A percentile compares a stretch with the other conserved stretches of the same genome.
These are phyloP conservation scores for Stachybotrys chartarum DNA, from an alignment of 2,329 filamentous ascomycete species.

Conservation along the genomic window DNA sequence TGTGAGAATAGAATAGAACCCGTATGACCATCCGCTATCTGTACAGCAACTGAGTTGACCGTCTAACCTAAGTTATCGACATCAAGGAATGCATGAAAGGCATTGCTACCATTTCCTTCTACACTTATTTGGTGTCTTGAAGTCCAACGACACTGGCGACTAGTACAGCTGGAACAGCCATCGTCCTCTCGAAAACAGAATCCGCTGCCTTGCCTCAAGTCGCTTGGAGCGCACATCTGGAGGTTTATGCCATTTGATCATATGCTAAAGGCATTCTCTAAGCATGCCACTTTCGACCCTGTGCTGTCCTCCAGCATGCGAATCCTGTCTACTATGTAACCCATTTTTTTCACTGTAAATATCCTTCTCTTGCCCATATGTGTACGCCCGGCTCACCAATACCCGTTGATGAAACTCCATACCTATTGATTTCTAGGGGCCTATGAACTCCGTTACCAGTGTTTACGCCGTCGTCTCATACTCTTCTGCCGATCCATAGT, in stretches of 20 bases:
- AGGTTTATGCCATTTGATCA: too few relatives aligned
- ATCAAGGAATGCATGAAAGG: neutral
- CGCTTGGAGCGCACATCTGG: too few relatives aligned
- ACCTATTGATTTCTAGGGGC: neutral
- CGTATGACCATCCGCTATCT: neutral
- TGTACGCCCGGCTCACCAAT: neutral
- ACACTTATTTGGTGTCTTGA: too few relatives aligned
- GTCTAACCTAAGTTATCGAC: neutral
- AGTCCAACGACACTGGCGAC: too few relatives aligned
- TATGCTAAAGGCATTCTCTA: too few relatives aligned
- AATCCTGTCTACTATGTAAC: neutral
- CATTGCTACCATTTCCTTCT: too few relatives aligned
- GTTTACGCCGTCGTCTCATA: conserved; percentile 33
- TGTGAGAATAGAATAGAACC: neutral
- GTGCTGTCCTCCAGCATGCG: neutral
- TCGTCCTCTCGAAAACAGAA: too few relatives aligned
- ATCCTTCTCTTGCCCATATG: neutral
- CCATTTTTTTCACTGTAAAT: neutral
- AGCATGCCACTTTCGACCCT: neutral
- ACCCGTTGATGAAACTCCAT: neutral
- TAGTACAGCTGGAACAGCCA: too few relatives aligned
- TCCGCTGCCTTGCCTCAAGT: too few relatives aligned
- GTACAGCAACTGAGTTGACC: neutral
- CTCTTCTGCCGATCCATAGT: conserved; percentile 33
- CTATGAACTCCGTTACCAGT: neutral